Evolutionary conservation across 2,329 filamentous ascomycete species (phyloP).

Genomic region (Botrytis porri): DNA sequence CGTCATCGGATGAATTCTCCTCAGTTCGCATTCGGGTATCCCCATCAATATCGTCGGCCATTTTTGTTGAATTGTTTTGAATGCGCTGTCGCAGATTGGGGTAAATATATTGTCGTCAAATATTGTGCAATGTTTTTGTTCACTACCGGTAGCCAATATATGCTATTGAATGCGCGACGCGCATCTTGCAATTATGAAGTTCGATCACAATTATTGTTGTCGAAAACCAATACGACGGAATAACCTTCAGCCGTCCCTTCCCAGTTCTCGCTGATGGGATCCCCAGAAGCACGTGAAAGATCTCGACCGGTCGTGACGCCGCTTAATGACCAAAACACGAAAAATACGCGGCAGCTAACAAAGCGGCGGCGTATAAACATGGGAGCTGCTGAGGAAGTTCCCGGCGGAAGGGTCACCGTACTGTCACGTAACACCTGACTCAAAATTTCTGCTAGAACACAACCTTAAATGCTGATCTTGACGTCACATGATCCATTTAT

Average conservation of each 20-base stretch:
- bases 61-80: constrained; percentile 5
- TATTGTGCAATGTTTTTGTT: neutral
- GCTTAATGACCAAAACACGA: neutral
- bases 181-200: neutral
- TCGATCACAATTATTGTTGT: neutral
- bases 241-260: neutral
- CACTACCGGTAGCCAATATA: neutral
- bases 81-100: neutral
- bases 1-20: constrained; percentile 25
- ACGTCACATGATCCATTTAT: constrained; percentile 3
- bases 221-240: constrained; percentile 8
- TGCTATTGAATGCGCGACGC: neutral
- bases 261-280: neutral
- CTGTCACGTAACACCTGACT: neutral
- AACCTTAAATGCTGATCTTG: neutral
- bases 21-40: constrained; percentile 26
- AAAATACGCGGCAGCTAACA: neutral
- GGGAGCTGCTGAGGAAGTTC: neutral
- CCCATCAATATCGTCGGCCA: constrained; percentile 24
- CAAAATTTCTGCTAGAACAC: neutral
- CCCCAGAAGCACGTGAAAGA: neutral
- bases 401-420: neutral
- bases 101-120: neutral
- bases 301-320: neutral
- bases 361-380: neutral